phyloP scores from a whole-genome alignment of 371 early-diverging fungal genomes.

The Mortierella sp. region DNA sequence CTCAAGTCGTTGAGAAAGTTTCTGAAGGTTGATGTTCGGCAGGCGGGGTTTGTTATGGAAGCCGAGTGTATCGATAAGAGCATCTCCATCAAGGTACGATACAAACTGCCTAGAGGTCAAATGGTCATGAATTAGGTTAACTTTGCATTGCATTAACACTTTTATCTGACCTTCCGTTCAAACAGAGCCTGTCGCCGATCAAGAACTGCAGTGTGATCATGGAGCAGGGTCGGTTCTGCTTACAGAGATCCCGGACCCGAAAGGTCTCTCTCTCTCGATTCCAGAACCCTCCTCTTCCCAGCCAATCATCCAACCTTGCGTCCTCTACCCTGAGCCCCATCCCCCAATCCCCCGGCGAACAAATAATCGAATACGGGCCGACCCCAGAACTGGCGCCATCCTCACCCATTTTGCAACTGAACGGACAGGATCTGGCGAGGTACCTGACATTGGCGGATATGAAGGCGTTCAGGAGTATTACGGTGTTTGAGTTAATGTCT shows the following conservation, averaged over 20 bases:
- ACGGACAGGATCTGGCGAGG: constrained; percentile 61
- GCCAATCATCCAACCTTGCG: neutral
- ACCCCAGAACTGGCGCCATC: constrained; percentile 31
- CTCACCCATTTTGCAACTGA: constrained; percentile 56
- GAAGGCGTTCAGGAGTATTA: constrained; percentile 60
- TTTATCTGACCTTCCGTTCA: neutral
- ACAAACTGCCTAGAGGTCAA: too few relatives aligned
- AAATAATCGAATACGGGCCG: constrained; percentile 29
- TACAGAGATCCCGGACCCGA: constrained; percentile 50
- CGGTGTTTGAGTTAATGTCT: constrained; percentile 61
- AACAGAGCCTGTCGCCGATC: constrained; percentile 39
- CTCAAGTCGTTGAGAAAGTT: constrained; percentile 58
- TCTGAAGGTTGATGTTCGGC: constrained; percentile 54
- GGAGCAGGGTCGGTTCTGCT: constrained; percentile 55
- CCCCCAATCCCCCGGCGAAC: constrained; percentile 12
- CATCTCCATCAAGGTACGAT: constrained; percentile 46
- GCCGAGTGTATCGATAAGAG: constrained; percentile 55
- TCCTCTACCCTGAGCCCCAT: neutral
- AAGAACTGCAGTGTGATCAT: constrained; percentile 57
- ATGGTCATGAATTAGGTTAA: neutral
- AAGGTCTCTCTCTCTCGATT: constrained; percentile 37
- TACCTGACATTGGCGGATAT: constrained; percentile 65
- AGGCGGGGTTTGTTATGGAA: constrained; percentile 60
- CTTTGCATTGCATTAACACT: neutral
- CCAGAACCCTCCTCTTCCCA: constrained; percentile 15